phyloP scores from a whole-genome alignment of 495 filamentous ascomycete species.

The Niebla homalea region DNA sequence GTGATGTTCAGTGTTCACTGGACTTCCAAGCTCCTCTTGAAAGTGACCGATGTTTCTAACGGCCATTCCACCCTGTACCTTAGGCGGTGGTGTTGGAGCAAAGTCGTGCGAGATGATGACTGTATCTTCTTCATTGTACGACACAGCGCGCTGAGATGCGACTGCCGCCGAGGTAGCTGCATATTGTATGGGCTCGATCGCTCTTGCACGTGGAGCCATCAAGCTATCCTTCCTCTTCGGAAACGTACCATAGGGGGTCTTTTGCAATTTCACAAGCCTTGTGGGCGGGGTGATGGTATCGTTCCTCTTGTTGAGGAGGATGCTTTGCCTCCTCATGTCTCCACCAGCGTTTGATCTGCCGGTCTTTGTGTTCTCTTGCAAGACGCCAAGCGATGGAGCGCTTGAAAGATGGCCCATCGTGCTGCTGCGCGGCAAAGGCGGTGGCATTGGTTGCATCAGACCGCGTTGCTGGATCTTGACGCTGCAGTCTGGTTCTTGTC shows the following conservation, averaged over 20 bases:
- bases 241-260: background rate
- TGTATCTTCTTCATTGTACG: background rate
- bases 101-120: too few relatives aligned
- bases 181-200: background rate
- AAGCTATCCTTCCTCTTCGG: slow-evolving; percentile 11
- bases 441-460: slow-evolving; percentile 15
- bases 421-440: slow-evolving; percentile 15
- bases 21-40: too few relatives aligned
- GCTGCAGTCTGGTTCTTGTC: slow-evolving; percentile 6
- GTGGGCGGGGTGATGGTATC: background rate
- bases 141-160: background rate
- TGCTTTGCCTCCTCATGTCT: too few relatives aligned
- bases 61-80: too few relatives aligned
- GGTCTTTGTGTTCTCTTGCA: too few relatives aligned
- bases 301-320: background rate
- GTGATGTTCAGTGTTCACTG: too few relatives aligned
- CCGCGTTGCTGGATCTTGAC: slow-evolving; percentile 12
- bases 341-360: too few relatives aligned
- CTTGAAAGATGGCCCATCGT: slow-evolving; percentile 5
- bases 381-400: too few relatives aligned
- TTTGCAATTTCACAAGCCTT: background rate
- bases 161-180: background rate
- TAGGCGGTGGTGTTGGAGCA: too few relatives aligned
- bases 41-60: too few relatives aligned
- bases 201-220: background rate